These are phyloP conservation scores for Citrullus mucosospermus DNA, from an alignment of 306 rosid genomes.

Conservation along the genomic window DNA sequence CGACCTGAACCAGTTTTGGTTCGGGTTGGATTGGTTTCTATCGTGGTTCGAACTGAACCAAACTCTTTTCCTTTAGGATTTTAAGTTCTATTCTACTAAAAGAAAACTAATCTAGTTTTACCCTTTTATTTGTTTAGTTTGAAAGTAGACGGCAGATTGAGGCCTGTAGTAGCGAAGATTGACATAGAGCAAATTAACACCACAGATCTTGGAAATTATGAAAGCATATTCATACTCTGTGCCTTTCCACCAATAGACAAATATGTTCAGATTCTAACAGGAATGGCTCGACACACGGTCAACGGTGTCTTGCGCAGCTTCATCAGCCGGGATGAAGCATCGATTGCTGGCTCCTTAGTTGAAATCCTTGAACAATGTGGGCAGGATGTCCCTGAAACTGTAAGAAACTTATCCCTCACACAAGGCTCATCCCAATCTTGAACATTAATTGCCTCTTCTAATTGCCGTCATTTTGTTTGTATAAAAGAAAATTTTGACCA, in stretches of 20 bases:
- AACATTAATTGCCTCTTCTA: background rate
- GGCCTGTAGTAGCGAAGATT: conserved; percentile 23
- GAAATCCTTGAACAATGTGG: conserved; percentile 44
- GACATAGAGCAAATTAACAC: conserved; percentile 25
- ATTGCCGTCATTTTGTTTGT: background rate
- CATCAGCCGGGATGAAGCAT: conserved; percentile 28
- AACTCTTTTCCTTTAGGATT: no score
- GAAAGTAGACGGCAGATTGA: conserved; percentile 14
- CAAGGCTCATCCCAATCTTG: background rate
- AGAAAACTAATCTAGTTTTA: background rate
- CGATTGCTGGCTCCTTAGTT: conserved; percentile 32
- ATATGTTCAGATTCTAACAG: conserved; percentile 34
- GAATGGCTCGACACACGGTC: conserved; percentile 46
- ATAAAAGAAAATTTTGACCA: background rate
- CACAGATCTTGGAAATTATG: conserved; percentile 31
- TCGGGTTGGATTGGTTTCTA: no score
- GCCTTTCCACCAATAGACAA: conserved; percentile 29
- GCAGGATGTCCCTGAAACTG: conserved; percentile 46
- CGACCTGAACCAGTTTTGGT: no score
- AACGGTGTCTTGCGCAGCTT: conserved; percentile 45
- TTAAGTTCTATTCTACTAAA: background rate
- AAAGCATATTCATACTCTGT: conserved; percentile 32
- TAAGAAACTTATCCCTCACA: conserved; percentile 27
- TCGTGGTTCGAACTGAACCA: no score
- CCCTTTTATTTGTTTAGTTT: conserved; percentile 20